Conservation (phyloP, 306 rosid species). For the Casuarina glauca region DNA sequence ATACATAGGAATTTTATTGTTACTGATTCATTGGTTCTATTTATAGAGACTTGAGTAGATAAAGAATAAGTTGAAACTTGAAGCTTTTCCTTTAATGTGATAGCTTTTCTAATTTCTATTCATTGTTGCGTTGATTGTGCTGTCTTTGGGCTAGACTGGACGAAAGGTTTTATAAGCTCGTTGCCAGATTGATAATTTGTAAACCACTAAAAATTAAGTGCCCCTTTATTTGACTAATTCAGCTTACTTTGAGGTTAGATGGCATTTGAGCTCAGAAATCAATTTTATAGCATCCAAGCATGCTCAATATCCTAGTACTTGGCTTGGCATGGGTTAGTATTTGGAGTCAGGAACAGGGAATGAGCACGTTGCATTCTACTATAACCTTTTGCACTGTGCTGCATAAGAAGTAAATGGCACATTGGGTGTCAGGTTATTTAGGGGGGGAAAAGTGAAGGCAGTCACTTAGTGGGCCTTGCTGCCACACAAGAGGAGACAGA, state of each 20-base stretch:
- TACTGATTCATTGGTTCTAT: background rate
- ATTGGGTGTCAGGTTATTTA: background rate
- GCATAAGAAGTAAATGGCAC: background rate
- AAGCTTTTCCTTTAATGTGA: background rate
- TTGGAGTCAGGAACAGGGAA: background rate
- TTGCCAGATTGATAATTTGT: background rate
- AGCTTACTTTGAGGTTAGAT: background rate
- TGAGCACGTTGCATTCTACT: background rate
- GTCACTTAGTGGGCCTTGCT: background rate
- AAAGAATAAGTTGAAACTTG: background rate
- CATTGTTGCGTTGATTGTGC: background rate
- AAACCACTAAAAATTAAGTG: background rate
- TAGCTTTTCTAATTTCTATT: background rate
- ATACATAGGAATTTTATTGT: background rate
- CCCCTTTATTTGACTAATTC: background rate
- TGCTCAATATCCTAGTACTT: background rate
- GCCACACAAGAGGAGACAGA: background rate
- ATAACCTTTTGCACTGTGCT: background rate
- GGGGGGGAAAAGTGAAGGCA: background rate
- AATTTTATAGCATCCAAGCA: background rate
- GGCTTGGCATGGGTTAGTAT: background rate
- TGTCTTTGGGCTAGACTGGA: background rate
- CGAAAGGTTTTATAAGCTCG: background rate
- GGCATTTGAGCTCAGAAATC: background rate
- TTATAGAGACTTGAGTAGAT: background rate